Evolutionary conservation across 768 basidiomycete species (phyloP), one percentile per base, ranked within the genome.

Genomic region (Suillus sp.): DNA sequence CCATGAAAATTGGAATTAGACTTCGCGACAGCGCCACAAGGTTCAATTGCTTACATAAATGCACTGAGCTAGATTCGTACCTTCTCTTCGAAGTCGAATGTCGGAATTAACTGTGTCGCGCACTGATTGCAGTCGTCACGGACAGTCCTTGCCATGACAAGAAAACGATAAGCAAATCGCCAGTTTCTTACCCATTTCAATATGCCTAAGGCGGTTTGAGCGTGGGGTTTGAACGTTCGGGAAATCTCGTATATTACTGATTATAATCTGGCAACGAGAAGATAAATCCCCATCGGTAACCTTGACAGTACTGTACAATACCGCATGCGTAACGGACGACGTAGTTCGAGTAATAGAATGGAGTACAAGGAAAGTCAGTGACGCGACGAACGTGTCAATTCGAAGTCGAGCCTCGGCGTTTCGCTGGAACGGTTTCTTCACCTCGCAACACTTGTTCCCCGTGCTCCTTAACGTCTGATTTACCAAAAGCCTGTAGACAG

Each of bases 381-480:
- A 57, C 18, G 20, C 22, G 18, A 40, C 38, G 0, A 40, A 38
- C 1, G 1, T 3, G 60, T 35, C n/a, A 35, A n/a, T 57, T 40
- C 27, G 67, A 69, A 35, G 64, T 60, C 6, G 75, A 76, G 25
- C 63, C 65, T 61, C 67, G 64, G 42, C 72, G 69, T 50, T 51
- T 65, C 6, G 14, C 14, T 5, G 77, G 77, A 53, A 79, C 72
- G 3, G 78, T 69, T 6, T 75, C 78, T 63, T 80, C 75, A 22
- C 87, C 87, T 30, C 81, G 78, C 34, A 87, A 77, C 30, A 88
- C 85, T 58, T 79, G 74, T 65, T 82, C 73, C 0, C 85, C 86
- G 48, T 86, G 80, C 59, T 84, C 80, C 68, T 86, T 86, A 62
- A 83, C 69, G 10, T 75, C 74, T 20, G 80, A 63, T 72, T 82